These are phyloP conservation scores for Volvox reticuliferus DNA, from an alignment of 139 green algal genomes.

Conservation along the genomic window DNA sequence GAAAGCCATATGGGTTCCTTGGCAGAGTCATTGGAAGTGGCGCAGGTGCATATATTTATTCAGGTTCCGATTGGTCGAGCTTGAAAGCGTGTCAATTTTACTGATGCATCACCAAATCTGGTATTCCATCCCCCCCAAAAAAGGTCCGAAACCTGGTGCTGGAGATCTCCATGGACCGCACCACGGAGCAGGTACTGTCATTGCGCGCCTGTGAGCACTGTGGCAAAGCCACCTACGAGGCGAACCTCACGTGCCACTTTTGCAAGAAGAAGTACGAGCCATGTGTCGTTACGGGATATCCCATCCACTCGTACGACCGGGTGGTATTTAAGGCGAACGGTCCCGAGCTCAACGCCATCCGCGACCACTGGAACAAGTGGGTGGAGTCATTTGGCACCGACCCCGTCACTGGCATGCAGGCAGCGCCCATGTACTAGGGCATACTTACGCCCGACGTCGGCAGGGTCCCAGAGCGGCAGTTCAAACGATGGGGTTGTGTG, in stretches of 20 bases:
- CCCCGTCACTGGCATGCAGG: conserved; percentile 66
- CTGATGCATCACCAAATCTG: background rate
- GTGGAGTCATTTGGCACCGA: conserved; percentile 67
- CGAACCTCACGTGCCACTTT: conserved; percentile 73
- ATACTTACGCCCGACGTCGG: too few relatives aligned
- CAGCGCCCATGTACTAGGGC: conserved; percentile 63
- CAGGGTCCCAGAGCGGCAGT: too few relatives aligned
- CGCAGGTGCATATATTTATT: too few relatives aligned
- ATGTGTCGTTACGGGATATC: conserved; percentile 77
- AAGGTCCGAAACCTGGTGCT: conserved; percentile 81
- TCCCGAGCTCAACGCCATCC: conserved; percentile 62
- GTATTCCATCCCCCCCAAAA: background rate
- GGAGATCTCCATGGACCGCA: conserved; percentile 78
- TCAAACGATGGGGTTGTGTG: too few relatives aligned
- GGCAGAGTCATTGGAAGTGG: too few relatives aligned
- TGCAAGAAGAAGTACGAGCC: conserved; percentile 71
- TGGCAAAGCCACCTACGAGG: conserved; percentile 75
- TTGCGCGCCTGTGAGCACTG: conserved; percentile 73
- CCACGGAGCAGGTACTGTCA: conserved; percentile 72
- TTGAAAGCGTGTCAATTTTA: too few relatives aligned
- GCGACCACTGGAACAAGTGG: conserved; percentile 77
- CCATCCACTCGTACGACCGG: conserved; percentile 63
- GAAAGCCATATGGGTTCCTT: too few relatives aligned
- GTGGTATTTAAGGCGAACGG: conserved; percentile 60
- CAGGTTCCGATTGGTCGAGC: too few relatives aligned